These are phyloP conservation scores for Emericellopsis atlantica DNA, from an alignment of 2,329 filamentous ascomycete genomes.

Conservation along the genomic window DNA sequence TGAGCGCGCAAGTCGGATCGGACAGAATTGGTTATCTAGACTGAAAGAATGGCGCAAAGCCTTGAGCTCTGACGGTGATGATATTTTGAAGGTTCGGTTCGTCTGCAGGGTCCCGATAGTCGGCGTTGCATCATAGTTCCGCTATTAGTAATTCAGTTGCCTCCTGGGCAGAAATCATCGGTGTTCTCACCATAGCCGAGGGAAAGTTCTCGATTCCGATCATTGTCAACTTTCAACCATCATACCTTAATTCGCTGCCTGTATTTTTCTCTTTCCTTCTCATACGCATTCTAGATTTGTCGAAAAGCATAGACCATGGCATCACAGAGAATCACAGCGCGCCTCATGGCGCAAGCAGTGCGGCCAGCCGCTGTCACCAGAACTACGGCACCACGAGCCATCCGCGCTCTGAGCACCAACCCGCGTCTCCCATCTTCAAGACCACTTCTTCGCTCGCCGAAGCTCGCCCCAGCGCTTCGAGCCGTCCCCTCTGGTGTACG, in stretches of 20 bases:
- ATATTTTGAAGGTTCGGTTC: too few species aligned
- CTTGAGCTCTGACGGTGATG: too few species aligned
- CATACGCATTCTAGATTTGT: neutral
- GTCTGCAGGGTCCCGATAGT: neutral
- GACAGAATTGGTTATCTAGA: too few species aligned
- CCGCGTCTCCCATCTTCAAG: neutral
- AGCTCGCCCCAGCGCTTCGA: neutral
- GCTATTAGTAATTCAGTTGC: conserved; percentile 19
- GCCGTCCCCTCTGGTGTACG: conserved; percentile 28
- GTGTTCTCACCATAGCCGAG: neutral
- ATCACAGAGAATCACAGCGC: neutral
- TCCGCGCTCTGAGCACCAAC: neutral
- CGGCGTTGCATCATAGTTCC: conserved; percentile 12
- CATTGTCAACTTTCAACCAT: neutral
- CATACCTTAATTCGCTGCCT: neutral
- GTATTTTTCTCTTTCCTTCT: neutral
- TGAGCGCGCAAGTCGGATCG: too few species aligned
- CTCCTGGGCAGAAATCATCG: neutral
- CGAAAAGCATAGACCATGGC: neutral
- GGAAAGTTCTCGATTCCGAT: neutral
- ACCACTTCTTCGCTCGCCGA: too few species aligned
- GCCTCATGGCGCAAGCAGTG: neutral
- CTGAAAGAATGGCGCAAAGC: too few species aligned
- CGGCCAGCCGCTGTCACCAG: neutral
- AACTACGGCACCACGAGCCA: neutral